Evolutionary conservation across 345 rosid genomes (phyloP).

Genomic region (Populus simonii): DNA sequence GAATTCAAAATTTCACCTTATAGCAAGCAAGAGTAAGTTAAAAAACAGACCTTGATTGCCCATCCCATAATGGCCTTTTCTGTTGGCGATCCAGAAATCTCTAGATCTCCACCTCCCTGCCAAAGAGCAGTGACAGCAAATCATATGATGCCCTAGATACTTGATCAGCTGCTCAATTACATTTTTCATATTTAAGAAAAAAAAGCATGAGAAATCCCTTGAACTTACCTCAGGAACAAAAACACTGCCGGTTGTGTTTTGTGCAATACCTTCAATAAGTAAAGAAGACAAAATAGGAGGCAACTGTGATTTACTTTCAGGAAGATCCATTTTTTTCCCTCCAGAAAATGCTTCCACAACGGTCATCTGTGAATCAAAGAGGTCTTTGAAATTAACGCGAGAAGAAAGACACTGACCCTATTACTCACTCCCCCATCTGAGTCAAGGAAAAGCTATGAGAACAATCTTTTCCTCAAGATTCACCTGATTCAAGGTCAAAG

Average conservation of each 20-base stretch:
- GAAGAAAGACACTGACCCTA: not conserved
- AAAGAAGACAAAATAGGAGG: conserved; percentile 32
- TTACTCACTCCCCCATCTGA: not conserved
- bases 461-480: not conserved
- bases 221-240: conserved; percentile 71
- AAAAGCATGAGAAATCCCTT: not conserved
- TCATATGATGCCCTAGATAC: not conserved
- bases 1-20: not conserved
- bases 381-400: not conserved
- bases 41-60: conserved; percentile 54
- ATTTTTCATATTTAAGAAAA: not conserved
- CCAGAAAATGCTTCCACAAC: conserved; percentile 90
- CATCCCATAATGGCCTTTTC: conserved; percentile 94
- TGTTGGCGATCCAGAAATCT: conserved; percentile 93
- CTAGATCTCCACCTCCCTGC: conserved; percentile 75
- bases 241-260: conserved; percentile 79
- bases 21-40: not conserved
- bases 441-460: not conserved
- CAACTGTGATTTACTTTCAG: conserved; percentile 32
- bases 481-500: conserved; percentile 91
- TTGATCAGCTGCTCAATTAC: not conserved
- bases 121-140: conserved; percentile 5
- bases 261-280: conserved; percentile 64
- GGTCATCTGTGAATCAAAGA: conserved; percentile 67
- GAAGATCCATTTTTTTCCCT: conserved; percentile 52